phyloP scores from a whole-genome alignment of 2,329 filamentous ascomycete species.

The Fusarium fujikuroi region DNA sequence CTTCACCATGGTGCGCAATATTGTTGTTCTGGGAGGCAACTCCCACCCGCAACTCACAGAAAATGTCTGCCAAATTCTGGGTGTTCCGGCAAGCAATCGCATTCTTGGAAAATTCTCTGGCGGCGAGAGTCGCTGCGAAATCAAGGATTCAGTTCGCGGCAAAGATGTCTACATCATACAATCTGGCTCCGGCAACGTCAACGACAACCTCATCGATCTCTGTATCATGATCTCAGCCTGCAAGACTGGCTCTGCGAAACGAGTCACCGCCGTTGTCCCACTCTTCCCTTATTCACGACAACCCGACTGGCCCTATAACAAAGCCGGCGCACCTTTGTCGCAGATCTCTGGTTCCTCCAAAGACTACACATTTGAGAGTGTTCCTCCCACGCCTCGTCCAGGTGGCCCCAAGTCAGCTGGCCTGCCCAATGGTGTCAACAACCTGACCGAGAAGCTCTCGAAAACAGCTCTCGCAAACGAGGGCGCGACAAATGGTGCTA shows the following conservation, averaged over 20 bases:
- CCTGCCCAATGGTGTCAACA: slow-evolving; percentile 73
- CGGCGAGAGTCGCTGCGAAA: slow-evolving; percentile 94
- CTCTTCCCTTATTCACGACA: slow-evolving; percentile 97
- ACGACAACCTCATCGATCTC: slow-evolving; percentile 95
- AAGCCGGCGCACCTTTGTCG: slow-evolving; percentile 86
- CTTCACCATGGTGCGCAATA: slow-evolving; percentile 85
- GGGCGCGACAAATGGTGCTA: slow-evolving; percentile 41
- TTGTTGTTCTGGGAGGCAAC: slow-evolving; percentile 91
- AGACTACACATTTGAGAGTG: slow-evolving; percentile 90
- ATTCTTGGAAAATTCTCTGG: slow-evolving; percentile 93
- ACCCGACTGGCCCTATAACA: slow-evolving; percentile 97
- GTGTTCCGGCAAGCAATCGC: slow-evolving; percentile 85
- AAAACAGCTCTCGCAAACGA: slow-evolving; percentile 69
- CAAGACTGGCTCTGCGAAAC: slow-evolving; percentile 90
- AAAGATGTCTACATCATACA: slow-evolving; percentile 99
- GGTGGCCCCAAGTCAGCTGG: slow-evolving; percentile 74
- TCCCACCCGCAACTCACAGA: slow-evolving; percentile 91
- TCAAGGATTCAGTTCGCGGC: slow-evolving; percentile 93
- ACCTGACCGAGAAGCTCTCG: slow-evolving; percentile 77
- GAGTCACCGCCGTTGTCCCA: slow-evolving; percentile 93
- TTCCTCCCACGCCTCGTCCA: slow-evolving; percentile 84
- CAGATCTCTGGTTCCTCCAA: slow-evolving; percentile 63
- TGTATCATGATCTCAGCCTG: slow-evolving; percentile 99
- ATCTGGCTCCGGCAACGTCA: slow-evolving; percentile 90
- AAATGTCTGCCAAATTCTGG: slow-evolving; percentile 87